Evolutionary conservation across 2,329 filamentous ascomycete species (phyloP).

Genomic region (Scedosporium apiospermum): DNA sequence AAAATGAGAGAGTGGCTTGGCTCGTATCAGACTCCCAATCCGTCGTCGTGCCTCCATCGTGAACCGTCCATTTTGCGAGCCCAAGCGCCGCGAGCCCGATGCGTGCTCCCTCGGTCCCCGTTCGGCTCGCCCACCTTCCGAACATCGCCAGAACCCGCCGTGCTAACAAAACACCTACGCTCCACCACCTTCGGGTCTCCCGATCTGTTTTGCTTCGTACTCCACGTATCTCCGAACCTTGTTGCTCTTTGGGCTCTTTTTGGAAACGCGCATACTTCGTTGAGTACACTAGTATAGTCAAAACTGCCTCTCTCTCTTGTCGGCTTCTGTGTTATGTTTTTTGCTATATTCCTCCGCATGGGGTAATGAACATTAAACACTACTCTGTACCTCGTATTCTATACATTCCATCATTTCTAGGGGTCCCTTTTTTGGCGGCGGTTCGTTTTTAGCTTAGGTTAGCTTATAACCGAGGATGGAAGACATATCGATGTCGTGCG

Average conservation of each 20-base stretch:
- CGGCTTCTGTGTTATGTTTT: too few species aligned
- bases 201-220: neutral
- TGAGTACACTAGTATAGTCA: neutral
- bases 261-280: neutral
- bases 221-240: neutral
- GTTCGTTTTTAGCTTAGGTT: too few species aligned
- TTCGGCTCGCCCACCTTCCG: constrained; percentile 2
- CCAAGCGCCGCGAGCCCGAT: neutral
- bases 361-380: too few species aligned
- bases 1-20: too few species aligned
- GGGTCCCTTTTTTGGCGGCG: too few species aligned
- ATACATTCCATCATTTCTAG: too few species aligned
- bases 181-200: neutral
- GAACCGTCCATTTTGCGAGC: neutral
- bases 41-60: neutral
- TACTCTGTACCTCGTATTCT: too few species aligned
- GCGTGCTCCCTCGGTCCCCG: constrained; percentile 1
- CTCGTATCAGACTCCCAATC: neutral
- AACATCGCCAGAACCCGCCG: constrained; percentile 5
- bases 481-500: neutral
- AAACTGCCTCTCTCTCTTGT: neutral
- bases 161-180: neutral
- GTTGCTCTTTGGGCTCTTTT: neutral
- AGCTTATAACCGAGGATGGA: neutral
- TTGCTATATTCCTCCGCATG: too few species aligned